Evolutionary conservation across 805 yeast species (phyloP).

Genomic region (Candida dajiaensis): DNA sequence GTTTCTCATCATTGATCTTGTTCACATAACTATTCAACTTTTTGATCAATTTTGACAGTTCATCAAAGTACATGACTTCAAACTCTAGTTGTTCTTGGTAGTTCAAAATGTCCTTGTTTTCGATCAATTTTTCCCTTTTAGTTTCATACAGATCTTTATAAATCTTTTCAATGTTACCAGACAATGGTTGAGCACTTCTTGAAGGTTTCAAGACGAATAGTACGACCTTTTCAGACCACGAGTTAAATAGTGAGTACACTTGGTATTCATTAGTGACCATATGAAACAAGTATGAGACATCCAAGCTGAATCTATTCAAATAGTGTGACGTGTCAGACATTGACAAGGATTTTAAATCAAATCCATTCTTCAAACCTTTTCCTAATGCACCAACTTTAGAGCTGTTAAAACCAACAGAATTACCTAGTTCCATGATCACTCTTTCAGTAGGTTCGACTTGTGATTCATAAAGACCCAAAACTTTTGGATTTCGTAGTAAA

Average conservation of each 20-base stretch:
- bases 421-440: constrained; percentile 74
- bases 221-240: constrained; percentile 48
- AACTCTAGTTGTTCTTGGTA: constrained; percentile 50
- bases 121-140: constrained; percentile 40
- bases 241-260: constrained; percentile 58
- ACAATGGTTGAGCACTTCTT: constrained; percentile 56
- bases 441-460: constrained; percentile 63
- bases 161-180: constrained; percentile 44
- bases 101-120: constrained; percentile 41
- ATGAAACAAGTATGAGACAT: constrained; percentile 62
- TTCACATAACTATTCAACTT: constrained; percentile 49
- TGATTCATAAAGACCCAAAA: constrained; percentile 73
- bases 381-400: constrained; percentile 78
- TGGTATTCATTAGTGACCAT: constrained; percentile 70
- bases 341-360: constrained; percentile 53
- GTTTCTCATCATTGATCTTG: constrained; percentile 57
- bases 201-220: constrained; percentile 67
- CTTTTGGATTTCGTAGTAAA: constrained; percentile 52
- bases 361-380: constrained; percentile 79
- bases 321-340: constrained; percentile 45
- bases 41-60: constrained; percentile 47
- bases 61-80: constrained; percentile 49
- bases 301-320: constrained; percentile 48
- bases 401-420: constrained; percentile 63
- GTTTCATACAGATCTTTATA: constrained; percentile 48